Base-by-base conservation (phyloP, 1,284 basidiomycete genomes). In the Pyrrhoderma noxium region DNA sequence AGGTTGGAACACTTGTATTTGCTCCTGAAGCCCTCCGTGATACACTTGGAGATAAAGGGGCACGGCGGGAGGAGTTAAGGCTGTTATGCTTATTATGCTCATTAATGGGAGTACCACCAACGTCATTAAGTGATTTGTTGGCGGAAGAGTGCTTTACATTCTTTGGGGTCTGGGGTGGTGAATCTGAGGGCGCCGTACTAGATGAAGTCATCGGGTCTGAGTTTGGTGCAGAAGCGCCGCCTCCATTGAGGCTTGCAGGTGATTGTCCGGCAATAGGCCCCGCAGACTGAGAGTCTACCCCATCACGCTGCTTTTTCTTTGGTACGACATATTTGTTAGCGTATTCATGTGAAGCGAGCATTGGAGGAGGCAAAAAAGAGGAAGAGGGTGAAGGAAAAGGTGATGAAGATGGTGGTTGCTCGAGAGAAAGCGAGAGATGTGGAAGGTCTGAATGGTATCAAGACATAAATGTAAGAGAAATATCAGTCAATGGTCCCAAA, bases 1-100 rank as follows among this genome's bases (percentile, higher is more conserved):
- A 11, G 16, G 31, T 43, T 11, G 51, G 19, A 36, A 22, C 34
- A 36, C 34, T 18, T 19, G 48, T 22, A 11, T 47, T 48, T 19
- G 54, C 53, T 8, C 51, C 54, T 1, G 54, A 52, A 18, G 57
- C 51, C 38, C 56, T 55, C 21, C 81, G 72, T 0, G 82, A 82
- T 8, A 73, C 60, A 3, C 72, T 77, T 8, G 82, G 82, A 1
- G 82, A 84, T 1, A 77, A 79, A 0, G 83, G 84, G 0, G 83
- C 82, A 14, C 79, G 81, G 8, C 82, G 74, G 2, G 73, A 77
- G 2, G 79, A 76, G 0, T 72, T 71, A 44, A 79, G 70, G 2
- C 74, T 51, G 4, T 44, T 37, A 37, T 49, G 54, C 41, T 45
- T 49, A 27, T 36, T 40, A 34, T 47, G 54, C 18, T 16, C 27